Base-by-base conservation (phyloP, 192 early-diverging fungal species). In the Coemansia nantahalensis region DNA sequence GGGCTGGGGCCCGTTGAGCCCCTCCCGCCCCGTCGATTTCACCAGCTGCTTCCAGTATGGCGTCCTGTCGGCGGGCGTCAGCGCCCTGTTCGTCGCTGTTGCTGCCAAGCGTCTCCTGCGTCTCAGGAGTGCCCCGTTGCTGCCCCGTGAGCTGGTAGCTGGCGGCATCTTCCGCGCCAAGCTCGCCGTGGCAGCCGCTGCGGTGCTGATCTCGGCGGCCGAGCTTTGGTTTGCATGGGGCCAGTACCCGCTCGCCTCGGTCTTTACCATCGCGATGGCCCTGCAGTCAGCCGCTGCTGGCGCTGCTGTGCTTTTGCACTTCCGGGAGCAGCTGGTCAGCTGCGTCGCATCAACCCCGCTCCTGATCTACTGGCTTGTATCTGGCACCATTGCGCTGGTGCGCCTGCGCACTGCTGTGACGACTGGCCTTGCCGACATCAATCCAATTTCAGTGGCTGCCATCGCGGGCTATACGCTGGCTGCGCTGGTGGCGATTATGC, bases 1-100 rank as follows among this genome's bases (percentile, higher is more conserved):
- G 23, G 73, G 73, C 61, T 77, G 66, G 66, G 73, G 73, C n/a
- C 73, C 73, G 19, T 43, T 69, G 18, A 77, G 73, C 37, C 61
- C 65, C 14, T 51, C 19, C 32, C 65, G 73, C 5, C 66, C 65
- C 0, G 58, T 65, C 24, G 73, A 77, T 43, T 66, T 77, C 44
- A 69, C 73, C 8, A 17, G 40, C 10, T 77, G 73, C 39, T 77
- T 77, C 16, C 45, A 77, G 51, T 36, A 77, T 32, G 73, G 66
- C 9, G 62, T 37, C 3, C 33, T 77, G 9, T 32, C 62, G 5
- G 6, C 43, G 2, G 58, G 57, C 10, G 21, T 65, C 19, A 65
- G 54, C 31, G 37, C 21, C 14, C 18, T 54, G 1, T 69, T 77
- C 35, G 41, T 77, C 17, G 12, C 51, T 3, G 53, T 39, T 1